Evolutionary conservation across 345 rosid species (phyloP).

Genomic region (Trapa incisa): DNA sequence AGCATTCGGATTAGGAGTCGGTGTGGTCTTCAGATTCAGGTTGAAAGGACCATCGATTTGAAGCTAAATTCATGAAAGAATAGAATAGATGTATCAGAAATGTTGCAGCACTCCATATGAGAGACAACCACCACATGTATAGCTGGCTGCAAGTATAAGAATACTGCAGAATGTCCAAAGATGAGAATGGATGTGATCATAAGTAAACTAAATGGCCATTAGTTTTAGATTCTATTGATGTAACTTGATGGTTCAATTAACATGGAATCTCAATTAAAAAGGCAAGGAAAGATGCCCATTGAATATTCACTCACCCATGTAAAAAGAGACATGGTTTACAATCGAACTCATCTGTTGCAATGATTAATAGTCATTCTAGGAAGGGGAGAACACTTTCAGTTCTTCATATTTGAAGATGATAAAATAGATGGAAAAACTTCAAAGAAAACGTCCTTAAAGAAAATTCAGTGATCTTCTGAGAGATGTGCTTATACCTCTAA

Average conservation of each 20-base stretch:
- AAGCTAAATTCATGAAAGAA: slow-evolving; percentile 40
- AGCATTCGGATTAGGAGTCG: slow-evolving; percentile 63
- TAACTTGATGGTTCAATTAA: background rate
- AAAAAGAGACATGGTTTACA: background rate
- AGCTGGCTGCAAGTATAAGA: background rate
- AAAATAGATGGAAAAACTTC: background rate
- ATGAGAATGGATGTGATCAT: background rate
- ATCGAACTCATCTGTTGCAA: no score
- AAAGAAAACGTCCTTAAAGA: background rate
- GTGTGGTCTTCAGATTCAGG: slow-evolving; percentile 54
- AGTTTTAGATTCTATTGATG: background rate
- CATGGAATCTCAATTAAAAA: no score
- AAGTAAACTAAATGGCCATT: background rate
- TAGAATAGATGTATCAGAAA: background rate
- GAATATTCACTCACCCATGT: no score
- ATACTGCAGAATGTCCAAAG: background rate
- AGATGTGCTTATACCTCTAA: slow-evolving; percentile 57
- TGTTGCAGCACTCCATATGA: background rate
- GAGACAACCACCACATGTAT: background rate
- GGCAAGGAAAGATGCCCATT: no score
- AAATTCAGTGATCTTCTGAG: background rate
- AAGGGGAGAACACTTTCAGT: no score
- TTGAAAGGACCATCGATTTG: slow-evolving; percentile 77
- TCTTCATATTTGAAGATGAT: background rate
- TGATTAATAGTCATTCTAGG: no score